phyloP scores from a whole-genome alignment of 2,329 filamentous ascomycete species.

The Xylariaceae sp. region DNA sequence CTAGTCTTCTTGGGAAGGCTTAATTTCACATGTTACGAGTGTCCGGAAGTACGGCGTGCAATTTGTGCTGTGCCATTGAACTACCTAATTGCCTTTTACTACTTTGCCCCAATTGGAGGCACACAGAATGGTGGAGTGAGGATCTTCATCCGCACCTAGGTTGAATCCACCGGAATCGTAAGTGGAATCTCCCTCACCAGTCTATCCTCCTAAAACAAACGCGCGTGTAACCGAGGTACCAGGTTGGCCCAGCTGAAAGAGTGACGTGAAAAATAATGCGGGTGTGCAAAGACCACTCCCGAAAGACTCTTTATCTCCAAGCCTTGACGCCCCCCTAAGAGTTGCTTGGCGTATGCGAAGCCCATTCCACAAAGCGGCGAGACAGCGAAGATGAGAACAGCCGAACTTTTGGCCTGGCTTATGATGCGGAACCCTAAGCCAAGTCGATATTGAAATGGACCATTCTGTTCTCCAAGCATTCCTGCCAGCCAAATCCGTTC shows the following conservation, averaged over 20 bases:
- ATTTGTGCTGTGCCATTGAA: slow-evolving; percentile 25
- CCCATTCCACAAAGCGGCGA: slow-evolving; percentile 16
- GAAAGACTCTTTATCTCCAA: slow-evolving; percentile 20
- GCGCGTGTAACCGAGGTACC: slow-evolving; percentile 26
- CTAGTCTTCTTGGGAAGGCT: too few species aligned
- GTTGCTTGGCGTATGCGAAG: slow-evolving; percentile 14
- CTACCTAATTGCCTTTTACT: slow-evolving; percentile 25
- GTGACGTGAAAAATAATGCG: slow-evolving; percentile 30
- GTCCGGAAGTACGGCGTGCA: slow-evolving; percentile 13
- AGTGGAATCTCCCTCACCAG: slow-evolving; percentile 27
- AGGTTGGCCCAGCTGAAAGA: slow-evolving; percentile 22
- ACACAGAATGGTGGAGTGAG: slow-evolving; percentile 18
- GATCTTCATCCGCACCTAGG: slow-evolving; percentile 9
- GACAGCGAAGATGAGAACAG: slow-evolving; percentile 20
- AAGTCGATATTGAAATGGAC: slow-evolving; percentile 25
- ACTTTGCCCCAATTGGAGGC: slow-evolving; percentile 13
- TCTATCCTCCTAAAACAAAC: slow-evolving; percentile 24
- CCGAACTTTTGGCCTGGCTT: slow-evolving; percentile 13
- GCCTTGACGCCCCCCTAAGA: slow-evolving; percentile 20
- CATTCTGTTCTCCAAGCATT: slow-evolving; percentile 24
- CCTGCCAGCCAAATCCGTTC: slow-evolving; percentile 27
- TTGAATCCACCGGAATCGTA: slow-evolving; percentile 30
- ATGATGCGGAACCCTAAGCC: slow-evolving; percentile 22
- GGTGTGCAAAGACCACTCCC: slow-evolving; percentile 19
- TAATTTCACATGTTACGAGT: too few species aligned